A percentile compares a stretch with the other conserved stretches of the same genome.
These are phyloP conservation scores for Babesia microti DNA, from an alignment of 169 alveolate species.

Conservation along the genomic window DNA sequence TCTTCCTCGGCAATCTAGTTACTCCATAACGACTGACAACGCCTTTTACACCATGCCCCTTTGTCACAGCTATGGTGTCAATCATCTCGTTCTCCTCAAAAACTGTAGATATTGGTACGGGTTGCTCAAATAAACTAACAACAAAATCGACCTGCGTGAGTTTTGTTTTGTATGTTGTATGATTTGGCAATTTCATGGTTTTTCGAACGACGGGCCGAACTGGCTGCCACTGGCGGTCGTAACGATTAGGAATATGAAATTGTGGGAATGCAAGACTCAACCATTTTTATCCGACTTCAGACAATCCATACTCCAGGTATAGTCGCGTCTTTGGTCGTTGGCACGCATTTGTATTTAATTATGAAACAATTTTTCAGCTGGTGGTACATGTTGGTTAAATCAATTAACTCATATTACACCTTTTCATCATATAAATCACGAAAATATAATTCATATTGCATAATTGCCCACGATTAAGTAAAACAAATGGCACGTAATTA, in stretches of 20 bases:
- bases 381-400: background rate
- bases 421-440: background rate
- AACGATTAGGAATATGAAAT: slow-evolving; percentile 10
- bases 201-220: slow-evolving; percentile 36
- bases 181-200: slow-evolving; percentile 42
- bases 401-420: too few species aligned
- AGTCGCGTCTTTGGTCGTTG: too few species aligned
- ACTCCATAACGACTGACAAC: slow-evolving; percentile 99
- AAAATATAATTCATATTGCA: background rate
- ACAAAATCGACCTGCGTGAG: slow-evolving; percentile 81
- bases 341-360: too few species aligned
- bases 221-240: slow-evolving; percentile 15
- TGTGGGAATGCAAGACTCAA: background rate
- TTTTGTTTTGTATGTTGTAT: background rate
- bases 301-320: too few species aligned
- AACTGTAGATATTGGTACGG: slow-evolving; percentile 87
- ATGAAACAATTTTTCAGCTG: background rate
- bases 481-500: slow-evolving; percentile 1
- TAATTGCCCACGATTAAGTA: background rate
- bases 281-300: too few species aligned
- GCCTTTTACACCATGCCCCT: slow-evolving; percentile 99
- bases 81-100: slow-evolving; percentile 93
- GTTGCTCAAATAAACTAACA: slow-evolving; percentile 87
- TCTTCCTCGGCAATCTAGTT: slow-evolving; percentile 96
- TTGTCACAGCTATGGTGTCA: slow-evolving; percentile 96